Conservation (phyloP, 2,329 filamentous ascomycete species). For the Pochonia chlamydosporia region DNA sequence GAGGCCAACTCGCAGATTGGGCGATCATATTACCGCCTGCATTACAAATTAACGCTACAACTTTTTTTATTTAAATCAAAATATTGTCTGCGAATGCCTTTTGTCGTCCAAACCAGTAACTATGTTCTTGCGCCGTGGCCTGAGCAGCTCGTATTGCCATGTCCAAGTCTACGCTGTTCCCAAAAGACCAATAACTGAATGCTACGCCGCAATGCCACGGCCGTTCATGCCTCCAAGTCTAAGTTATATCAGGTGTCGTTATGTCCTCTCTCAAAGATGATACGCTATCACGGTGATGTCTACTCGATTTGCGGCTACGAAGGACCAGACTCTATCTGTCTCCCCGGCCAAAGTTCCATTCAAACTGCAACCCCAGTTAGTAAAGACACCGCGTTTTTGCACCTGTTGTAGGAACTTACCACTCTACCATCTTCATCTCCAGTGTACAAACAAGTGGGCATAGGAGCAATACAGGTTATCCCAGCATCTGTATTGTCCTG, state of each 20-base stretch:
- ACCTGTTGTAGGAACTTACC: conserved; percentile 38
- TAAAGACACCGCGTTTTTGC: conserved; percentile 1
- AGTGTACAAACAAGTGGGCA: conserved; percentile 80
- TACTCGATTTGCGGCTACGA: conserved; percentile 3
- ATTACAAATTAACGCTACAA: background rate
- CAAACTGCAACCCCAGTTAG: conserved; percentile 39
- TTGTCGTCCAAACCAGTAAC: background rate
- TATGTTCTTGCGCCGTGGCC: background rate
- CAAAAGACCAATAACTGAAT: background rate
- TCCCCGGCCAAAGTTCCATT: conserved; percentile 56
- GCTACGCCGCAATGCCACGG: background rate
- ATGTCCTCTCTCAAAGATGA: background rate
- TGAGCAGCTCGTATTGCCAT: background rate
- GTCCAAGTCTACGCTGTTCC: conserved; percentile 2
- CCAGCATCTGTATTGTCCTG: conserved; percentile 56
- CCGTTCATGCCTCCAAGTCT: background rate
- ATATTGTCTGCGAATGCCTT: background rate
- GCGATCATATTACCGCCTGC: background rate
- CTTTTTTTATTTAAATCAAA: conserved; percentile 2
- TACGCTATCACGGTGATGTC: background rate
- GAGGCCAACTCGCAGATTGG: background rate
- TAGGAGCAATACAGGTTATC: conserved; percentile 81
- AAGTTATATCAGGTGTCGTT: background rate
- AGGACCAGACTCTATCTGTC: conserved; percentile 43
- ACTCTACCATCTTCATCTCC: conserved; percentile 92